Base-by-base conservation (phyloP, 441 rosid genomes). In the Kokia cookei region DNA sequence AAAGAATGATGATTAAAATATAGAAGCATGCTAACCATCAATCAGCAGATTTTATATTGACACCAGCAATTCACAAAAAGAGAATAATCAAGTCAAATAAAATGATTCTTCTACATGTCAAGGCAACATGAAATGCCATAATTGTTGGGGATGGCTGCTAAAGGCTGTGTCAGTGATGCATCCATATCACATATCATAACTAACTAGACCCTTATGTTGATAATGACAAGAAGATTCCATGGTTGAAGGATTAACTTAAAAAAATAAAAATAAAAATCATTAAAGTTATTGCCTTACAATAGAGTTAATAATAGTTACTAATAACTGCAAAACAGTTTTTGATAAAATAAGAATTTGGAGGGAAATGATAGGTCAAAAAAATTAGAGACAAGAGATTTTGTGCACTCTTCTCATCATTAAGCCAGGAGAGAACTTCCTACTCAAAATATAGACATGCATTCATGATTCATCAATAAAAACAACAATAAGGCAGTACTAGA, bases 381-480 rank as follows among this genome's bases (percentile, higher is more conserved):
- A 2, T 29, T 10, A 29, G 5, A 7, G 7, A 47, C 19, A 47
- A 47, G 42, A 42, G 8, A 66, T 26, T 67, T 47, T 47, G 13
- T 3, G 10, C 35, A 65, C 40, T 50, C 24, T 27, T 67, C 6
- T 32, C 40, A 14, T 47, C 58, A 50, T 26, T 48, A 54, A 67
- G 22, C 42, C 71, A 48, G 58, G 51, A 24, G 7, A 15, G 57
- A 48, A 68, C 22, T n/a, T 2, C 47, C 47, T 3, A 32, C 26
- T 50, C 57, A 48, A 65, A 45, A 11, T 47, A 66, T 62, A 50
- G 35, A 58, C n/a, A 77, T 42, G 42, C 69, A 83, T 45, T 65
- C 53, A 43, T 43, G 65, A 84, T 22, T 65, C 51, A 65, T 65
- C 53, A 65, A 65, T 40, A 66, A 55, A 22, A 55, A 22, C 55